Percentiles rank a stretch among this genome's conserved stretches.
These are phyloP conservation scores for Funneliformis mosseae DNA, from an alignment of 192 early-diverging fungal genomes.

Conservation along the genomic window DNA sequence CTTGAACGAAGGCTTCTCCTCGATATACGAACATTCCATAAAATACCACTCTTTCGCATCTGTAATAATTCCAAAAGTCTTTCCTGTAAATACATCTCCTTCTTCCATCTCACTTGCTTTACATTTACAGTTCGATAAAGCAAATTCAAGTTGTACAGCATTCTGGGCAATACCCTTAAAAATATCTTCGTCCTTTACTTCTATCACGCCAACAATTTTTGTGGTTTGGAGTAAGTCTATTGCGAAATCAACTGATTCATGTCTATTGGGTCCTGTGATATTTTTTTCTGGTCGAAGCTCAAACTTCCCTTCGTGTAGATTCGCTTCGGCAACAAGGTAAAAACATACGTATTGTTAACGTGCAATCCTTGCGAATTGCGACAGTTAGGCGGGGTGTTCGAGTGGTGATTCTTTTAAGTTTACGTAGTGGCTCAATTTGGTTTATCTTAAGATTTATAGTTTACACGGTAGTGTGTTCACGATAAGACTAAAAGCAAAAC, in stretches of 20 bases:
- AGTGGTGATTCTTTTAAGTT: too few relatives aligned
- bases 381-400: too few relatives aligned
- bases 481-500: too few relatives aligned
- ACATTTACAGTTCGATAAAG: conserved; percentile 34
- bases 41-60: conserved; percentile 37
- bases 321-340: conserved; percentile 8
- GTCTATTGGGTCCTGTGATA: conserved; percentile 14
- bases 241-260: conserved; percentile 22
- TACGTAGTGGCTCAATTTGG: too few relatives aligned
- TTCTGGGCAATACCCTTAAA: conserved; percentile 38
- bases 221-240: background rate
- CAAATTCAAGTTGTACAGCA: conserved; percentile 38
- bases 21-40: conserved; percentile 34
- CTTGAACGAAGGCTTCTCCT: background rate
- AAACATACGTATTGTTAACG: background rate
- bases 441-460: too few relatives aligned
- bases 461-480: too few relatives aligned
- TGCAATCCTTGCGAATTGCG: too few relatives aligned
- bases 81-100: background rate
- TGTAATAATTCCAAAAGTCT: conserved; percentile 42
- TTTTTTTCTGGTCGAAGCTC: conserved; percentile 22
- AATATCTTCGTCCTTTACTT: conserved; percentile 36
- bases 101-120: conserved; percentile 33
- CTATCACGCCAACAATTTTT: conserved; percentile 30
- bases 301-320: background rate